Evolutionary conservation across 805 yeast species (phyloP).

Genomic region (Monosporozyma aquatica): DNA sequence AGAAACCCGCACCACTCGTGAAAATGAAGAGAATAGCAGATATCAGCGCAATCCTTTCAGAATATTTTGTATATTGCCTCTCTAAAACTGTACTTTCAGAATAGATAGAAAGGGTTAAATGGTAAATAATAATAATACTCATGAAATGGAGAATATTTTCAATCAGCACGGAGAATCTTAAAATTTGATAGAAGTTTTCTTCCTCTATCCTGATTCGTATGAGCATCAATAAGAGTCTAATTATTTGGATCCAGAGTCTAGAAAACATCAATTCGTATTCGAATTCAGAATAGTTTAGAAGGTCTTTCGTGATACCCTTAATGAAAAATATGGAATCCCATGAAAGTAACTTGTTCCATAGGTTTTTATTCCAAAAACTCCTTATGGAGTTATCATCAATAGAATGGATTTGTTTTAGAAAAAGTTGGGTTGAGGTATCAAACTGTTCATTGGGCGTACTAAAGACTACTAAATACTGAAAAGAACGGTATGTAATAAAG

Average conservation of each 20-base stretch:
- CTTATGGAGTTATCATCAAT: neutral
- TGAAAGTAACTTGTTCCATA: slow-evolving; percentile 47
- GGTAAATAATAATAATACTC: slow-evolving; percentile 41
- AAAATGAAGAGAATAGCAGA: slow-evolving; percentile 42
- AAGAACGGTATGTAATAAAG: slow-evolving; percentile 8
- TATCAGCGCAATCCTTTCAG: slow-evolving; percentile 24
- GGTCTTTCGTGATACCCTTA: slow-evolving; percentile 35
- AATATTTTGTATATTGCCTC: slow-evolving; percentile 7
- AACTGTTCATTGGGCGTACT: slow-evolving; percentile 20
- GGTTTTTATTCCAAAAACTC: slow-evolving; percentile 15
- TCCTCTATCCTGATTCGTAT: slow-evolving; percentile 4
- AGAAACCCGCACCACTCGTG: slow-evolving; percentile 77
- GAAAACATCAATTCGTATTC: slow-evolving; percentile 92
- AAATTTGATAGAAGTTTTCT: slow-evolving; percentile 35
- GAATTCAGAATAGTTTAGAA: slow-evolving; percentile 34
- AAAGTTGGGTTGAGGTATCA: slow-evolving; percentile 15
- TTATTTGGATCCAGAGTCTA: slow-evolving; percentile 59
- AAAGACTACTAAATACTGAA: slow-evolving; percentile 21
- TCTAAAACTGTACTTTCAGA: neutral
- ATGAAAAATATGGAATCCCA: slow-evolving; percentile 86
- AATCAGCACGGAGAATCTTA: slow-evolving; percentile 40
- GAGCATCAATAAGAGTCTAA: slow-evolving; percentile 17
- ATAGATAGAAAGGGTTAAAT: slow-evolving; percentile 34
- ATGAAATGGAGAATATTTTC: slow-evolving; percentile 46
- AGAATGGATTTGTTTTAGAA: slow-evolving; percentile 4